A percentile compares a stretch with the other conserved stretches of the same genome.
Evolutionary conservation across 306 rosid species (phyloP).

Genomic region (Betula pendula): DNA sequence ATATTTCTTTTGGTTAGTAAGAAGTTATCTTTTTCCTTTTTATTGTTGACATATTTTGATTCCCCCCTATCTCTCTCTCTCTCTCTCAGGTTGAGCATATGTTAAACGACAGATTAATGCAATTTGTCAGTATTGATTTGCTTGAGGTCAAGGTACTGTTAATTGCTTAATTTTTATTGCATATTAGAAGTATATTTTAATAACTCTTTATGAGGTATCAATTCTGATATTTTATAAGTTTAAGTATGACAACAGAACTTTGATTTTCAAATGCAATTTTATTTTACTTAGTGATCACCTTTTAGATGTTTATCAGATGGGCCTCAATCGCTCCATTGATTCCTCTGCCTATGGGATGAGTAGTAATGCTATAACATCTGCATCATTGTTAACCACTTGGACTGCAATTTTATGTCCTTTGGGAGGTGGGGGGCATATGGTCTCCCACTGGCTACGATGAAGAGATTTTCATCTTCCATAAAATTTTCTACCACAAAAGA

Average conservation of each 20-base stretch:
- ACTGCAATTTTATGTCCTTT: not conserved
- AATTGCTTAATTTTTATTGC: not conserved
- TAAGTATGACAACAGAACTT: not conserved
- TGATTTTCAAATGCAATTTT: not conserved
- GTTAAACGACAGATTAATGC: slow-evolving; percentile 96
- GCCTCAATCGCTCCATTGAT: not conserved
- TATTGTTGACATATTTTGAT: slow-evolving; percentile 33
- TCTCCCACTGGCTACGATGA: slow-evolving; percentile 10
- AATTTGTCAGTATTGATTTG: slow-evolving; percentile 90
- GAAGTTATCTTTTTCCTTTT: slow-evolving; percentile 23
- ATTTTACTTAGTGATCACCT: slow-evolving; percentile 14
- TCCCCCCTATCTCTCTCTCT: not conserved
- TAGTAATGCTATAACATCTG: slow-evolving; percentile 16
- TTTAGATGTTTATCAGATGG: slow-evolving; percentile 7
- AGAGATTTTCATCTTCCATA: not conserved
- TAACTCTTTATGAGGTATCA: not conserved
- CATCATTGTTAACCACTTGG: slow-evolving; percentile 9
- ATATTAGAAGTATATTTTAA: slow-evolving; percentile 14
- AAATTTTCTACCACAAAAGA: not conserved
- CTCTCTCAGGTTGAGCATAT: slow-evolving; percentile 86
- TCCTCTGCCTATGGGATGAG: not conserved
- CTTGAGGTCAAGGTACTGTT: slow-evolving; percentile 90
- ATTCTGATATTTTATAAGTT: slow-evolving; percentile 5
- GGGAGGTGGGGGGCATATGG: slow-evolving; percentile 7
- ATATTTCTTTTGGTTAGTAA: slow-evolving; percentile 11